Evolutionary conservation across 176 grass and related monocot species (phyloP).

Genomic region (Typha latifolia): DNA sequence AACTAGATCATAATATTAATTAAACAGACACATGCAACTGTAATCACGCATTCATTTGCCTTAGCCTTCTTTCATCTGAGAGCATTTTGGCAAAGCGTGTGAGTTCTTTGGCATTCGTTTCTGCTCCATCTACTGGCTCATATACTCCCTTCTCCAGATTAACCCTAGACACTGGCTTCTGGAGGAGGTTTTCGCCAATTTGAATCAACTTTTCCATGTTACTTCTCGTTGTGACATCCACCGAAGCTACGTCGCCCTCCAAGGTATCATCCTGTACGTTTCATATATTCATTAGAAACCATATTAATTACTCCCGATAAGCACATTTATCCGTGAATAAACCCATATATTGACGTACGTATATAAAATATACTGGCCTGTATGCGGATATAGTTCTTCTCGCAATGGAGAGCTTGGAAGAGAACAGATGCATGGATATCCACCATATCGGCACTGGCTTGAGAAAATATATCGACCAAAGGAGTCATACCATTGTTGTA

Average conservation of each 20-base stretch:
- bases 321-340: too few species aligned
- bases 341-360: too few species aligned
- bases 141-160: slow-evolving; percentile 37
- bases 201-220: slow-evolving; percentile 41
- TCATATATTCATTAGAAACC: not conserved
- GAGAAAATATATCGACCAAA: slow-evolving; percentile 52
- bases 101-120: slow-evolving; percentile 47
- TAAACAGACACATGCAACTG: too few species aligned
- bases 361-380: too few species aligned
- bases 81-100: slow-evolving; percentile 33
- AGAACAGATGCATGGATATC: slow-evolving; percentile 49
- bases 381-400: slow-evolving; percentile 53
- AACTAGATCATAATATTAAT: too few species aligned
- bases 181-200: slow-evolving; percentile 35
- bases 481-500: slow-evolving; percentile 46
- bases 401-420: slow-evolving; percentile 43
- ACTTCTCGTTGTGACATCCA: slow-evolving; percentile 35
- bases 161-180: slow-evolving; percentile 36
- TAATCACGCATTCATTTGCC: slow-evolving; percentile 5
- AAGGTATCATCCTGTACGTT: slow-evolving; percentile 29
- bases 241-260: slow-evolving; percentile 17
- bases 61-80: slow-evolving; percentile 36
- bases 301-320: too few species aligned
- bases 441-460: slow-evolving; percentile 49
- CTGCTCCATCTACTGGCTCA: slow-evolving; percentile 15